Base-by-base conservation (phyloP, 2,329 filamentous ascomycete genomes). In the Cryphonectria naterciae region DNA sequence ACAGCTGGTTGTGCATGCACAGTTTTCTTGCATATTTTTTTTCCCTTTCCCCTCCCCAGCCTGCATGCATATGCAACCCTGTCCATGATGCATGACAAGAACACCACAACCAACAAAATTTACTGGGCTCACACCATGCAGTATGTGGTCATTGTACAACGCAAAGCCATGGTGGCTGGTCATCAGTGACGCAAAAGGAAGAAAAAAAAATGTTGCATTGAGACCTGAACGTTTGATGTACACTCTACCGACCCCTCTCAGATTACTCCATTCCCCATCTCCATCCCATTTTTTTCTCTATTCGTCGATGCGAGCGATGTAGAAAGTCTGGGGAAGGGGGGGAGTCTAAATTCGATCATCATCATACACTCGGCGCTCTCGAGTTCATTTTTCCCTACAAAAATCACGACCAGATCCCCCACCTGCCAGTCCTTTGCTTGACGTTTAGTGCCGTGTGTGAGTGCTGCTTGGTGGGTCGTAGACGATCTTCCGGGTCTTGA, bases 401-500 rank as follows among this genome's bases (percentile, higher is more conserved):
- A 5, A 0, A 19, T 35, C 54, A 22, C 39, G 41, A 52, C n/a
- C n/a, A 35, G 41, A 63, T 41, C 37, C 65, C 65, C 49, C 35
- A 46, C n/a, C n/a, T 28, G 61, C 61, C 61, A 64, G 39, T 43
- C 61, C 35, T 35, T 35, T n/a, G 32, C 58, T 43, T 64, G 32
- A 32, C 43, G 41, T 77, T 83, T 84, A 88, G 77, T 80, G 81
- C 79, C 87, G 86, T 76, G 83, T 78, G 68, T 77, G 78, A 78
- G 79, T 80, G 73, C 82, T 83, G 80, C 86, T 85, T 69, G 94
- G 94, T 74, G 94, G 93, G 81, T 91, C 92, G 85, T 97, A 97
- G 77, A 90, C 87, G 77, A 98, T 86, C 91, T 98, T 97, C 80
- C 96, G 92, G 78, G 94, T 92, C 92, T 99, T 99, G 83, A 99